phyloP scores from a whole-genome alignment of 257 asterid species.

The Thymus mandschuricus region DNA sequence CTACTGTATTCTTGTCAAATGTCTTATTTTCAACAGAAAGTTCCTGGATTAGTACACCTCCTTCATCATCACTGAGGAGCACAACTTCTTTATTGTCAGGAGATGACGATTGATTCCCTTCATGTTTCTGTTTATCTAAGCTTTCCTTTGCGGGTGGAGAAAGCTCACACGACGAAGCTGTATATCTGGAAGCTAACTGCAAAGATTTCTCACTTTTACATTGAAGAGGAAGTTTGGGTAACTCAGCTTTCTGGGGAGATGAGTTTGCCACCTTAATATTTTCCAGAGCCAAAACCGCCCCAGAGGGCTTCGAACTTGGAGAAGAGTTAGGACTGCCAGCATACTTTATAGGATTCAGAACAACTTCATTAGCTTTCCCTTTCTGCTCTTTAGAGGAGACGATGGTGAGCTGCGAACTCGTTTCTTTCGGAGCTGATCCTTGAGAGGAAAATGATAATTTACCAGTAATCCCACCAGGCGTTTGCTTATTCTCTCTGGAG shows the following conservation, averaged over 20 bases:
- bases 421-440: conserved; percentile 47
- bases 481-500: conserved; percentile 61
- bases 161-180: conserved; percentile 31
- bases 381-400: conserved; percentile 48
- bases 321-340: conserved; percentile 37
- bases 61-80: conserved; percentile 77
- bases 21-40: conserved; percentile 38
- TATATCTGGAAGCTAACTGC: conserved; percentile 37
- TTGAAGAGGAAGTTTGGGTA: conserved; percentile 34
- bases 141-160: conserved; percentile 36
- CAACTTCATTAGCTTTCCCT: conserved; percentile 41
- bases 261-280: conserved; percentile 41
- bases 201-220: conserved; percentile 40
- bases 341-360: conserved; percentile 32
- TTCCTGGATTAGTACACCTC: conserved; percentile 40
- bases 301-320: conserved; percentile 48
- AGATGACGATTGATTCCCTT: conserved; percentile 40
- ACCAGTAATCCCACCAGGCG: conserved; percentile 46
- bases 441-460: conserved; percentile 47
- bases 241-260: conserved; percentile 42
- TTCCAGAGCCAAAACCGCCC: conserved; percentile 57
- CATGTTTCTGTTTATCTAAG: conserved; percentile 38
- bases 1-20: conserved; percentile 39
- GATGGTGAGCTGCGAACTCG: conserved; percentile 31
- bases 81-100: conserved; percentile 51